A percentile compares a stretch with the other conserved stretches of the same genome.
phyloP scores from a whole-genome alignment of 495 filamentous ascomycete genomes.

The Cairneyella variabilis region DNA sequence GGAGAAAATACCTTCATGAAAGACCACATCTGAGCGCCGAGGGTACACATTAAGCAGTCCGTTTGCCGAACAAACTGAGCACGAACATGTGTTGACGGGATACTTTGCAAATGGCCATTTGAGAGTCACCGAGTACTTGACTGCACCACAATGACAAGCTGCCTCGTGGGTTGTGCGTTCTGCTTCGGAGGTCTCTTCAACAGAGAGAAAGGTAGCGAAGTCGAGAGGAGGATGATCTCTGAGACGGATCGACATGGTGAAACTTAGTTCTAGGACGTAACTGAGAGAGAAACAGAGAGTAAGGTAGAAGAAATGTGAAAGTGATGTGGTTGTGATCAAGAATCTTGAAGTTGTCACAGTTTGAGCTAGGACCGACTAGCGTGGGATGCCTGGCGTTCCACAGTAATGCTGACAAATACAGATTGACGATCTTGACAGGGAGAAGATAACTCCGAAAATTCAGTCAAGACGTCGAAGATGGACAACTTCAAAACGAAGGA shows the following conservation, averaged over 20 bases:
- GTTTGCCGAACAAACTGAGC: constrained; percentile 15
- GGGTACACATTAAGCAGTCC: constrained; percentile 17
- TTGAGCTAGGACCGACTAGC: too few species aligned
- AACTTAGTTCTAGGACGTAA: background rate
- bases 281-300: background rate
- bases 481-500: too few species aligned
- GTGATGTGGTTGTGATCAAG: too few species aligned
- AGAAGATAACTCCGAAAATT: too few species aligned
- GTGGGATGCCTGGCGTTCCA: too few species aligned
- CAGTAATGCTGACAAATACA: too few species aligned
- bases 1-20: constrained; percentile 11
- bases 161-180: constrained; percentile 16
- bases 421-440: too few species aligned
- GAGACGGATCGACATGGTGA: background rate
- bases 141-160: constrained; percentile 14
- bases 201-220: background rate
- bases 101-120: constrained; percentile 13
- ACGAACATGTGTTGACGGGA: constrained; percentile 11
- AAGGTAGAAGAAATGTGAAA: too few species aligned
- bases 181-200: constrained; percentile 6
- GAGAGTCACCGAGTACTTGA: constrained; percentile 12
- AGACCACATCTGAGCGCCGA: constrained; percentile 8
- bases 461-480: too few species aligned
- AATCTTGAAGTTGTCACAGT: too few species aligned
- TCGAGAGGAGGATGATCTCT: background rate